Conservation (phyloP, 2,329 filamentous ascomycete genomes). For the Mariannaea sp. region DNA sequence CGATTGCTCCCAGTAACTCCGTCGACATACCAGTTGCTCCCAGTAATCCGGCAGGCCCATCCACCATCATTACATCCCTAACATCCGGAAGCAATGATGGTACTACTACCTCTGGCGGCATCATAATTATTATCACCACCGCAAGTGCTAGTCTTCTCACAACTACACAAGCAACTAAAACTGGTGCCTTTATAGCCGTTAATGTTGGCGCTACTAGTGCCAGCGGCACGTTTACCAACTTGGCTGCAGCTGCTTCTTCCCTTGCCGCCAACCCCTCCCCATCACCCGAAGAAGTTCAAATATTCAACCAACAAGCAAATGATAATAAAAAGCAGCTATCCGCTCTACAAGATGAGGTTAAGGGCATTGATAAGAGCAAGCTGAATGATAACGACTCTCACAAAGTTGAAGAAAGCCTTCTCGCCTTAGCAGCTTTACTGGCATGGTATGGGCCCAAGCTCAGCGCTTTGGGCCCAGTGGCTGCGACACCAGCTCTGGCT, state of each 20-base stretch:
- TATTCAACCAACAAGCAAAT: slow-evolving; percentile 9
- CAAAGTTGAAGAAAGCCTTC: too few species aligned
- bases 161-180: slow-evolving; percentile 3
- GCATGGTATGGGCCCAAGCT: too few species aligned
- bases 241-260: slow-evolving; percentile 14
- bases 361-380: too few species aligned
- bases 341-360: neutral
- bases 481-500: too few species aligned
- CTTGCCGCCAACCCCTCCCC: slow-evolving; percentile 18
- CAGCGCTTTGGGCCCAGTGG: too few species aligned
- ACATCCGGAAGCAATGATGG: neutral
- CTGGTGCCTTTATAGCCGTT: neutral
- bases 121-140: too few species aligned
- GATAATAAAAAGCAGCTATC: slow-evolving; percentile 5
- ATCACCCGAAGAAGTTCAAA: slow-evolving; percentile 1
- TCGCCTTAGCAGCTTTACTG: too few species aligned
- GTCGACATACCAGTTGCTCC: too few species aligned
- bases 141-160: neutral
- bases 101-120: neutral
- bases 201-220: slow-evolving; percentile 4
- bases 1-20: too few species aligned
- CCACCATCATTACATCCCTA: neutral
- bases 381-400: too few species aligned
- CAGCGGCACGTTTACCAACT: neutral
- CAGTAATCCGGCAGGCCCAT: neutral